These are phyloP conservation scores for Aspergillus candidus DNA, from an alignment of 2,329 filamentous ascomycete genomes.

Conservation along the genomic window DNA sequence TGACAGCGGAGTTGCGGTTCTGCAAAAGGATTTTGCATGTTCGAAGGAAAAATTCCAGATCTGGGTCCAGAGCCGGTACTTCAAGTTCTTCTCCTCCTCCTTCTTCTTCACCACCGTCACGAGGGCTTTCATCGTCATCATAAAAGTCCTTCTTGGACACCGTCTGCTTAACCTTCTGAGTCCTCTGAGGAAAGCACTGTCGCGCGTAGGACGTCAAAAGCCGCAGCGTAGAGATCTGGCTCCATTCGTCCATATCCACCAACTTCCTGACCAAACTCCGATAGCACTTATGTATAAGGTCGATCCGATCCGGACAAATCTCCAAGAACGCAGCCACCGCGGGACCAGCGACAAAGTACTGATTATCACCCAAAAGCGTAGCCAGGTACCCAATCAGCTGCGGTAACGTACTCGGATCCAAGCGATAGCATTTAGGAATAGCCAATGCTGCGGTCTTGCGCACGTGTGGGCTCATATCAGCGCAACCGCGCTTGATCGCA, in stretches of 20 bases:
- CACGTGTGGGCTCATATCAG: slow-evolving; percentile 91
- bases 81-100: slow-evolving; percentile 48
- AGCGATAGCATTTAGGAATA: slow-evolving; percentile 89
- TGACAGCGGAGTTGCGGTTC: slow-evolving; percentile 87
- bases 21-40: slow-evolving; percentile 78
- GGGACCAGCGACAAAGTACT: slow-evolving; percentile 94
- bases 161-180: slow-evolving; percentile 51
- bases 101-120: slow-evolving; percentile 41
- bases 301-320: slow-evolving; percentile 78
- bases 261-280: slow-evolving; percentile 77
- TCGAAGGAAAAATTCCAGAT: slow-evolving; percentile 74
- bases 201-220: slow-evolving; percentile 81
- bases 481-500: slow-evolving; percentile 87
- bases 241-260: slow-evolving; percentile 99
- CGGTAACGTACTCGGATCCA: slow-evolving; percentile 79
- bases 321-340: slow-evolving; percentile 86
- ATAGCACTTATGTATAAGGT: slow-evolving; percentile 88
- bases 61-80: slow-evolving; percentile 63
- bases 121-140: slow-evolving; percentile 51
- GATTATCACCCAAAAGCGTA: slow-evolving; percentile 75
- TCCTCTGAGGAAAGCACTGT: slow-evolving; percentile 74
- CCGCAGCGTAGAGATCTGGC: slow-evolving; percentile 74
- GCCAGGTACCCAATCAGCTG: slow-evolving; percentile 78
- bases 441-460: slow-evolving; percentile 87
- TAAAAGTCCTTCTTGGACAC: slow-evolving; percentile 73